phyloP scores from a whole-genome alignment of 352 stramenopile species.

The Blastocystis sp. region DNA sequence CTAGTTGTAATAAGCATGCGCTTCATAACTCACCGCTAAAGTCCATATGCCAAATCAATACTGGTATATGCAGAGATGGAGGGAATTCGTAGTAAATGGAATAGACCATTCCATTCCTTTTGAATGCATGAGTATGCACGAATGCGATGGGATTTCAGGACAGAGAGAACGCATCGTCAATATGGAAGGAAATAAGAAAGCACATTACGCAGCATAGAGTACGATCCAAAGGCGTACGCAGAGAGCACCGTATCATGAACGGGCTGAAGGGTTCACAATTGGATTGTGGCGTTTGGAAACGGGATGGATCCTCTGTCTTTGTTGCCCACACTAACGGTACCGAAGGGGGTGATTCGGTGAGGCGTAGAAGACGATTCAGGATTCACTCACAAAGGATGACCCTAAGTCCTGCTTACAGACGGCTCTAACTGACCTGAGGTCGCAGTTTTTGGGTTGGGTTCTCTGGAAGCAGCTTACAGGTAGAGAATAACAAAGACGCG shows the following conservation, averaged over 20 bases:
- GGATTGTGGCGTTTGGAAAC: neutral
- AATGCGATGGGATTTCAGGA: neutral
- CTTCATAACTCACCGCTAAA: neutral
- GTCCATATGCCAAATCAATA: neutral
- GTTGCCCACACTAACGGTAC: slow-evolving; percentile 20
- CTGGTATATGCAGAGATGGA: neutral
- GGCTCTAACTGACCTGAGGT: slow-evolving; percentile 3
- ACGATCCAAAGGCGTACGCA: too few relatives aligned
- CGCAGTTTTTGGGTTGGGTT: neutral
- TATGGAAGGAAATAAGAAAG: too few relatives aligned
- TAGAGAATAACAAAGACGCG: neutral
- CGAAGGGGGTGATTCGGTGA: neutral
- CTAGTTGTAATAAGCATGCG: neutral
- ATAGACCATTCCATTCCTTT: neutral
- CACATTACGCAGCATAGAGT: too few relatives aligned
- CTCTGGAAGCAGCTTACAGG: neutral
- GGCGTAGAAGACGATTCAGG: slow-evolving; percentile 11
- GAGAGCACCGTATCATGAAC: too few relatives aligned
- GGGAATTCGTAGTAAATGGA: neutral
- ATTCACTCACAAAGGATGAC: slow-evolving; percentile 5
- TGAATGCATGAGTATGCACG: neutral
- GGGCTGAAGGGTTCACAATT: too few relatives aligned
- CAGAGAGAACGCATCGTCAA: too few relatives aligned
- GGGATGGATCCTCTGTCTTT: slow-evolving; percentile 54
- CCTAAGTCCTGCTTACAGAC: neutral